phyloP scores from a whole-genome alignment of 177 flowering plant species.

The Vitis hybrid region DNA sequence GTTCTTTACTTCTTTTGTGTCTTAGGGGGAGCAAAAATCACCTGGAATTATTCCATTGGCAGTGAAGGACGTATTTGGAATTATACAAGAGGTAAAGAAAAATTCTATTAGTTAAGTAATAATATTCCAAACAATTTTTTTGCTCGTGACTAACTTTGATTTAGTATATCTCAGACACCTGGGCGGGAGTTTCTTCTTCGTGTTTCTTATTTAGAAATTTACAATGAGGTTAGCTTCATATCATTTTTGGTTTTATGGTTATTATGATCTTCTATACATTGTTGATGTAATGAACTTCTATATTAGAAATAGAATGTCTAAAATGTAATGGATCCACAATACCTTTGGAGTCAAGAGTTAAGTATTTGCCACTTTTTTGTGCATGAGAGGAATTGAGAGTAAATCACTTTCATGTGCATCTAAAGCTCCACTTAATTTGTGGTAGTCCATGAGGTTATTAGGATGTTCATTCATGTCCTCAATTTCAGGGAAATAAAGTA shows the following conservation, averaged over 20 bases:
- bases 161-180: slow-evolving; percentile 59
- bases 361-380: too few relatives aligned
- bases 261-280: background rate
- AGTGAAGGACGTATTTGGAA: slow-evolving; percentile 84
- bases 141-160: slow-evolving; percentile 7
- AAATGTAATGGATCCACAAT: too few relatives aligned
- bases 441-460: too few relatives aligned
- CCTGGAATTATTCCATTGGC: slow-evolving; percentile 90
- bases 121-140: background rate
- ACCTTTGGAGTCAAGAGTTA: too few relatives aligned
- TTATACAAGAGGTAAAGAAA: slow-evolving; percentile 75
- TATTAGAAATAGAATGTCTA: too few relatives aligned
- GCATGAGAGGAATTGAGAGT: too few relatives aligned
- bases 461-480: too few relatives aligned
- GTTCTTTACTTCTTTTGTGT: background rate
- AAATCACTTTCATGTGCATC: too few relatives aligned
- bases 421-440: too few relatives aligned
- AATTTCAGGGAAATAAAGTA: too few relatives aligned
- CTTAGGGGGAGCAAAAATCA: slow-evolving; percentile 88
- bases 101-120: background rate
- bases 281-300: too few relatives aligned
- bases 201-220: slow-evolving; percentile 86
- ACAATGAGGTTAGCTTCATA: slow-evolving; percentile 69
- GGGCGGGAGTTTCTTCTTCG: slow-evolving; percentile 86
- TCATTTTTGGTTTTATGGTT: background rate